Conservation (phyloP, 2,329 filamentous ascomycete species). For the Pseudopyricularia cyperi region DNA sequence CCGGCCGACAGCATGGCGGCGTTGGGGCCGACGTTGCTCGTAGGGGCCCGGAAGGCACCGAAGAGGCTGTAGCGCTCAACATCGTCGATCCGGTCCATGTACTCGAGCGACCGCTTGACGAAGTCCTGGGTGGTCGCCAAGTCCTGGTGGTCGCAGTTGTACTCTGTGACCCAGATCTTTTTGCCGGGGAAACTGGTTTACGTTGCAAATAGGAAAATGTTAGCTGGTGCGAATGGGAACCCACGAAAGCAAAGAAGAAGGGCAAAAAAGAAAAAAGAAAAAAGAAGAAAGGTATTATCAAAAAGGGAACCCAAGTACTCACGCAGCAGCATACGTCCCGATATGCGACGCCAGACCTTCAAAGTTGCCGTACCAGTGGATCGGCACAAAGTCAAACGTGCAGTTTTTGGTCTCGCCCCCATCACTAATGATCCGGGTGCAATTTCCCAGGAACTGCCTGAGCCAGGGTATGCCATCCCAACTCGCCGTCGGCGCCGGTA, state of each 20-base stretch:
- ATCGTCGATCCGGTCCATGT: constrained; percentile 50
- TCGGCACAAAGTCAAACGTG: constrained; percentile 48
- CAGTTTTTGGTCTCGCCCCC: constrained; percentile 31
- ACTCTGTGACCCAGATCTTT: constrained; percentile 70
- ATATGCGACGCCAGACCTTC: constrained; percentile 54
- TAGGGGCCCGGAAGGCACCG: constrained; percentile 55
- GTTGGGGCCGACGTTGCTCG: constrained; percentile 64
- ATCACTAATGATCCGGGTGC: constrained; percentile 42
- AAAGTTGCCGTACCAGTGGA: constrained; percentile 61
- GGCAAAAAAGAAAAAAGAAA: background rate
- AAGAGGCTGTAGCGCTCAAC: constrained; percentile 64
- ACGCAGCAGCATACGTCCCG: constrained; percentile 40
- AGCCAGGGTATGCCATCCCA: constrained; percentile 53
- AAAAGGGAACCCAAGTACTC: constrained; percentile 7
- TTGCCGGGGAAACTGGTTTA: constrained; percentile 39
- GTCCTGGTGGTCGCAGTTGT: constrained; percentile 45
- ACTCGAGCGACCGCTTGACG: constrained; percentile 53
- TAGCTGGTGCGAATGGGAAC: background rate
- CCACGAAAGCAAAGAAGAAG: background rate
- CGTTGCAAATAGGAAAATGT: background rate
- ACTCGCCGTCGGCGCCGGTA: constrained; percentile 57
- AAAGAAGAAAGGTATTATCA: background rate
- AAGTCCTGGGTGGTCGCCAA: constrained; percentile 48
- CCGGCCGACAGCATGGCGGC: constrained; percentile 55
- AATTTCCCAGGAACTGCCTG: constrained; percentile 49